Evolutionary conservation across 2,329 filamentous ascomycete genomes (phyloP).

Genomic region (Xylariomycetidae sp.): DNA sequence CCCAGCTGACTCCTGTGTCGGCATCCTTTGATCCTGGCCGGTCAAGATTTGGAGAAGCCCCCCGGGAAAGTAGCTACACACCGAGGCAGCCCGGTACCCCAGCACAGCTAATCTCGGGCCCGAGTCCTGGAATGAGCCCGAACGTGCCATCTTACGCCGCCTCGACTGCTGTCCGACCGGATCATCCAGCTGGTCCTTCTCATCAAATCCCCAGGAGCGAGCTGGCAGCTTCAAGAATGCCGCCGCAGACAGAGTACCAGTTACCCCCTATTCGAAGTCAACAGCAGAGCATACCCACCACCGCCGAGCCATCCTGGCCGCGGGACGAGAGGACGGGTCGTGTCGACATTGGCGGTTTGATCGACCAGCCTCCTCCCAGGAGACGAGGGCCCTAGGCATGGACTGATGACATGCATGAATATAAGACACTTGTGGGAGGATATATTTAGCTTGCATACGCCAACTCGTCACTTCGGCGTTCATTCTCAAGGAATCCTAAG

Average conservation of each 20-base stretch:
- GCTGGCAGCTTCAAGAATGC: slow-evolving; percentile 27
- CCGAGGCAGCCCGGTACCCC: slow-evolving; percentile 27
- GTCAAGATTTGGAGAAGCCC: slow-evolving; percentile 30
- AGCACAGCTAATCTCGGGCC: slow-evolving; percentile 28
- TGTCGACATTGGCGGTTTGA: slow-evolving; percentile 57
- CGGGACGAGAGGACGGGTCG: slow-evolving; percentile 49
- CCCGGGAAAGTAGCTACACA: slow-evolving; percentile 27
- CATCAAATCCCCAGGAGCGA: slow-evolving; percentile 54
- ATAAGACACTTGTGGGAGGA: neutral
- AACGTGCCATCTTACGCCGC: slow-evolving; percentile 42
- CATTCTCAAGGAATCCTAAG: slow-evolving; percentile 11
- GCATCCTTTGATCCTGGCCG: slow-evolving; percentile 44
- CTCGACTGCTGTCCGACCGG: slow-evolving; percentile 42
- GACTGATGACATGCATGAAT: slow-evolving; percentile 11
- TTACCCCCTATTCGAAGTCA: slow-evolving; percentile 36
- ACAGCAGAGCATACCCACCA: slow-evolving; percentile 19
- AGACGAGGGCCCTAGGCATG: slow-evolving; percentile 35
- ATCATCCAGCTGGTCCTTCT: slow-evolving; percentile 39
- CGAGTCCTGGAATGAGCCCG: slow-evolving; percentile 33
- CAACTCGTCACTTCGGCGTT: neutral
- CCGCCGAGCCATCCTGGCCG: slow-evolving; percentile 27
- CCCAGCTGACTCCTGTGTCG: slow-evolving; percentile 42
- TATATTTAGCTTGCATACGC: neutral
- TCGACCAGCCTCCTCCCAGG: too few species aligned
- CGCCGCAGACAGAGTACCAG: slow-evolving; percentile 32